Conservation (phyloP, 2,329 filamentous ascomycete species). For the Colletotrichum coccodes region DNA sequence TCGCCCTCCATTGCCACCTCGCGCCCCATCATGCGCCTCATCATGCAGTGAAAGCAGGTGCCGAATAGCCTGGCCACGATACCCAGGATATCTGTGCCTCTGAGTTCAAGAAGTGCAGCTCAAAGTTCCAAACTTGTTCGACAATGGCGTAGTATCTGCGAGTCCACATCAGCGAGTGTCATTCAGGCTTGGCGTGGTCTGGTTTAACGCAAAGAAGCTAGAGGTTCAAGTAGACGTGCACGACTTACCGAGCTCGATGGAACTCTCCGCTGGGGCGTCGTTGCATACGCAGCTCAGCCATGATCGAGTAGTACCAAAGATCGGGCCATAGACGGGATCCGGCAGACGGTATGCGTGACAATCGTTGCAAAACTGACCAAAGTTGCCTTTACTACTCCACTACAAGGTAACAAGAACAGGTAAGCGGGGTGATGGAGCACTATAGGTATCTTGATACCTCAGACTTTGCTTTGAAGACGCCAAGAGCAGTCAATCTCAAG, state of each 20-base stretch:
- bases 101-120: conserved; percentile 5
- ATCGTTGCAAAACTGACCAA: conserved; percentile 39
- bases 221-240: background rate
- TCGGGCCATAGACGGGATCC: conserved; percentile 15
- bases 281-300: conserved; percentile 29
- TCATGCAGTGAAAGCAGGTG: no score
- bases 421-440: background rate
- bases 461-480: no score
- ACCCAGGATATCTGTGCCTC: no score
- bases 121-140: background rate
- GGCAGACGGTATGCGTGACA: conserved; percentile 31
- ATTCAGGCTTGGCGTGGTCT: no score
- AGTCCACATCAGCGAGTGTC: no score
- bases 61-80: no score
- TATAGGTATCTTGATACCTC: conserved; percentile 22
- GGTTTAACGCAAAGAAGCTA: no score
- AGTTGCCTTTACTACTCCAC: conserved; percentile 27
- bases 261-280: background rate
- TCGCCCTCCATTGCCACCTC: no score
- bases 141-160: background rate
- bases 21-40: no score
- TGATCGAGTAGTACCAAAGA: conserved; percentile 15
- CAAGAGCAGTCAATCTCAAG: background rate
- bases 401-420: background rate
- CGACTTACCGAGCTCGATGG: conserved; percentile 20